Conservation (phyloP, 1,139 yeast species). For the Geotrichum carabidarum region DNA sequence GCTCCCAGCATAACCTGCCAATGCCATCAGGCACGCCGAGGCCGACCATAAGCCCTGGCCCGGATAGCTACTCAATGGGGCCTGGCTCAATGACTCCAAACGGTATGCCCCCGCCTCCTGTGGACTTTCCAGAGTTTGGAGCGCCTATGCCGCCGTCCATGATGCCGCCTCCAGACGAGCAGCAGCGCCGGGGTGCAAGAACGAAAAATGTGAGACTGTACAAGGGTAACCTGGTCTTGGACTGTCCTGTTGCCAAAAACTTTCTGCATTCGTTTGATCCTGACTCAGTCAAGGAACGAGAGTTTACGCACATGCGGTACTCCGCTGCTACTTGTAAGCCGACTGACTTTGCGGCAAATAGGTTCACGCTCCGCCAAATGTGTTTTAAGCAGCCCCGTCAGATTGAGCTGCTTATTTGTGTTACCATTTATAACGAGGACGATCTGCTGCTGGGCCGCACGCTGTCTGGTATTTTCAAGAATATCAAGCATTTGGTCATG, state of each 20-base stretch:
- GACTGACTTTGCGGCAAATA: conserved; percentile 48
- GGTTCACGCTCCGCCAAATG: conserved; percentile 63
- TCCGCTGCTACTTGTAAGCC: conserved; percentile 83
- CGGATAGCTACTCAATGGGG: background rate
- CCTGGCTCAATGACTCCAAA: conserved; percentile 9
- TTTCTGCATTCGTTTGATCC: conserved; percentile 41
- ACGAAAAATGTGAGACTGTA: conserved; percentile 53
- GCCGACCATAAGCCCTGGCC: conserved; percentile 3
- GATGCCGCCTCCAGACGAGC: conserved; percentile 30
- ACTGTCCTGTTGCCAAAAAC: conserved; percentile 58
- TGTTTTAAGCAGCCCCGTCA: conserved; percentile 61
- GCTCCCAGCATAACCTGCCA: conserved; percentile 29
- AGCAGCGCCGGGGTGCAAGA: conserved; percentile 38
- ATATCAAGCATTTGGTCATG: conserved; percentile 57
- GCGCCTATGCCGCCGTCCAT: conserved; percentile 20
- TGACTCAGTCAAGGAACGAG: conserved; percentile 50
- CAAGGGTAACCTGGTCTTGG: conserved; percentile 69
- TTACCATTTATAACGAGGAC: conserved; percentile 78
- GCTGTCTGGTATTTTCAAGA: conserved; percentile 69
- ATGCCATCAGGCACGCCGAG: conserved; percentile 12
- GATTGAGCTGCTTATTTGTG: conserved; percentile 68
- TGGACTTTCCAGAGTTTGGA: conserved; percentile 20
- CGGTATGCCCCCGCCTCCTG: conserved; percentile 11
- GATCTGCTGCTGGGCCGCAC: conserved; percentile 69
- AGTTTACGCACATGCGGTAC: conserved; percentile 71